Evolutionary conservation across 2,329 filamentous ascomycete genomes (phyloP).

Genomic region (Ceratocystis colombiana): DNA sequence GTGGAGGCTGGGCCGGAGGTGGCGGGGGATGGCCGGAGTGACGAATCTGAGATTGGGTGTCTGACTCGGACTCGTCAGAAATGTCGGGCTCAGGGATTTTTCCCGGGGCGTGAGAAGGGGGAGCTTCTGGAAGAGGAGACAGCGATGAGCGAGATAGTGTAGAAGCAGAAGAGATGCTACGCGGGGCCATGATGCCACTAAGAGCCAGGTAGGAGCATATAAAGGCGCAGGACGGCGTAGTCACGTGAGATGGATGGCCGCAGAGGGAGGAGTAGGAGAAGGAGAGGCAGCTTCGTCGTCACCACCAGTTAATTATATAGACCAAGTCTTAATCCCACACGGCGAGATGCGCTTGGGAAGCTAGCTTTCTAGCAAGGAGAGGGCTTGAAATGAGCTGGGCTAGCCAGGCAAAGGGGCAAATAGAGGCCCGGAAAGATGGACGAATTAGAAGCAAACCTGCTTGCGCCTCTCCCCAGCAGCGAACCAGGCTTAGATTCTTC

Average conservation of each 20-base stretch:
- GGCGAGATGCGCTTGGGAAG: neutral
- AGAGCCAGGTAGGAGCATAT: neutral
- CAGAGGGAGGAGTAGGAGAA: neutral
- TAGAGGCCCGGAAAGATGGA: neutral
- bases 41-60: constrained; percentile 15
- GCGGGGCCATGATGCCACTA: constrained; percentile 13
- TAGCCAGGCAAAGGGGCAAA: neutral
- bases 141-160: constrained; percentile 19
- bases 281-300: neutral
- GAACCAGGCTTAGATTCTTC: neutral
- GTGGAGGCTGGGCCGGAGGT: constrained; percentile 4
- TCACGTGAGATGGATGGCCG: neutral
- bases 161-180: constrained; percentile 17
- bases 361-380: neutral
- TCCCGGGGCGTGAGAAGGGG: neutral
- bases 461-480: neutral
- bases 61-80: constrained; percentile 17
- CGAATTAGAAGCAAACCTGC: neutral
- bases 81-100: constrained; percentile 16
- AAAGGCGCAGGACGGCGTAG: neutral
- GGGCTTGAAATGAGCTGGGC: neutral
- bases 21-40: constrained; percentile 20
- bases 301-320: neutral
- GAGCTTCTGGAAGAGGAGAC: constrained; percentile 13
- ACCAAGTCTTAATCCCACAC: neutral